Conservation (phyloP, 1,284 basidiomycete genomes). For the Leucoagaricus sp. region DNA sequence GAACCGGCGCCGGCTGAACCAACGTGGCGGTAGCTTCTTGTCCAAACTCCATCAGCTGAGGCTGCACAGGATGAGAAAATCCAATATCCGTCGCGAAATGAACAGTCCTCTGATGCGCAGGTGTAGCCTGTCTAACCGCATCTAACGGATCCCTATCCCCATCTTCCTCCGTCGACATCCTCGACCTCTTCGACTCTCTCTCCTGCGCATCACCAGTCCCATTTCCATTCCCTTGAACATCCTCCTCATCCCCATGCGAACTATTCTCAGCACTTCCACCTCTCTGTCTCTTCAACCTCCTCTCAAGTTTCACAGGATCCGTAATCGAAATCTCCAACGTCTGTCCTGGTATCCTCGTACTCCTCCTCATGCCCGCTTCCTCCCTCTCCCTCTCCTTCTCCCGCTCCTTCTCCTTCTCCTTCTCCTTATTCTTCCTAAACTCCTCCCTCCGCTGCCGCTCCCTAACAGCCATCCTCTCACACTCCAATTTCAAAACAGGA, state of each 20-base stretch:
- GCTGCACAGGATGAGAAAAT: slow-evolving; percentile 11
- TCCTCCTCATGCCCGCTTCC: slow-evolving; percentile 48
- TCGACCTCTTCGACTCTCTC: slow-evolving; percentile 57
- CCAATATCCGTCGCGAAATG: slow-evolving; percentile 12
- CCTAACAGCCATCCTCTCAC: slow-evolving; percentile 84
- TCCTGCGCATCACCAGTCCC: slow-evolving; percentile 28
- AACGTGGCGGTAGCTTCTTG: background rate
- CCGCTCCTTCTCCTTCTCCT: slow-evolving; percentile 45
- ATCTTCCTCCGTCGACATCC: slow-evolving; percentile 43
- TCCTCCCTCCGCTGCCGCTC: slow-evolving; percentile 73
- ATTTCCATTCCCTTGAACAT: slow-evolving; percentile 38
- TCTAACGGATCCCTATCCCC: slow-evolving; percentile 48
- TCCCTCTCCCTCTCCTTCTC: slow-evolving; percentile 38
- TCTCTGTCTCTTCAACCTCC: slow-evolving; percentile 70
- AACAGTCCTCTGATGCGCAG: slow-evolving; percentile 8
- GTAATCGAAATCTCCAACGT: slow-evolving; percentile 69
- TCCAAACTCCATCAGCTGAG: slow-evolving; percentile 13
- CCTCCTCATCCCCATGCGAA: slow-evolving; percentile 49
- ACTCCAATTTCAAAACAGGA: slow-evolving; percentile 79
- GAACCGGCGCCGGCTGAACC: background rate
- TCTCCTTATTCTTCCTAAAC: slow-evolving; percentile 51
- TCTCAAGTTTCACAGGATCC: slow-evolving; percentile 71
- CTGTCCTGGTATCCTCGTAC: slow-evolving; percentile 71
- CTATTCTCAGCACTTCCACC: slow-evolving; percentile 39
- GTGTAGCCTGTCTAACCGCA: slow-evolving; percentile 34